These are phyloP conservation scores for Penicillium brevicompactum DNA, from an alignment of 2,329 filamentous ascomycete genomes.

Conservation along the genomic window DNA sequence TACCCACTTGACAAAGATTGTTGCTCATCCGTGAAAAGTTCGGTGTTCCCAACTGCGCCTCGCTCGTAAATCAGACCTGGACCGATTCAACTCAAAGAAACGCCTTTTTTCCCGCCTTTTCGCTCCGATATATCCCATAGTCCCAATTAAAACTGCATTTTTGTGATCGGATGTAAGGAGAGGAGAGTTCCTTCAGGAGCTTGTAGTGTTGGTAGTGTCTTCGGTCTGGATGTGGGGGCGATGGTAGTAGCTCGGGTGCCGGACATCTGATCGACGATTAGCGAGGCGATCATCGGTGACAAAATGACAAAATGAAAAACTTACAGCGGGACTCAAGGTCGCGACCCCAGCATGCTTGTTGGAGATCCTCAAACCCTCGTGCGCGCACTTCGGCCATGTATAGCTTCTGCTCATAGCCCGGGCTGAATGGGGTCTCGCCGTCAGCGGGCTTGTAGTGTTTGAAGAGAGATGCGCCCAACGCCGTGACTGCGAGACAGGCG, in stretches of 20 bases:
- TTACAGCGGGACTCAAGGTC: slow-evolving; percentile 29
- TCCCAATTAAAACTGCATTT: background rate
- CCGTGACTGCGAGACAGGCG: slow-evolving; percentile 31
- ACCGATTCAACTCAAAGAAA: background rate
- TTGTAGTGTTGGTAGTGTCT: slow-evolving; percentile 3
- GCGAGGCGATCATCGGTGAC: background rate
- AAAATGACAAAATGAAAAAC: slow-evolving; percentile 1
- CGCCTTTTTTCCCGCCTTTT: background rate
- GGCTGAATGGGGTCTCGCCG: slow-evolving; percentile 16
- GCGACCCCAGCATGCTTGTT: slow-evolving; percentile 21
- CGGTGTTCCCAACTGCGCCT: background rate
- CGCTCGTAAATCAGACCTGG: background rate
- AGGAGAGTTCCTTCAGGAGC: background rate
- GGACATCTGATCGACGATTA: slow-evolving; percentile 15
- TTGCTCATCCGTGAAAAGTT: background rate
- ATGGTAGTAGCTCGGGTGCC: slow-evolving; percentile 9
- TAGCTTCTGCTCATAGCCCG: slow-evolving; percentile 29
- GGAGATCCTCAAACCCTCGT: slow-evolving; percentile 27
- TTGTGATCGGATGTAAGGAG: background rate
- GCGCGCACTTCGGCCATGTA: slow-evolving; percentile 37
- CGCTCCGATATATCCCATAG: background rate
- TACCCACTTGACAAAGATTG: background rate
- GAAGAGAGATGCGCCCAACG: slow-evolving; percentile 33
- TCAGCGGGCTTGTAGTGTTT: slow-evolving; percentile 30
- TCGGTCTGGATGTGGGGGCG: slow-evolving; percentile 8